A percentile compares a stretch with the other conserved stretches of the same genome.
These are phyloP conservation scores for Violaceomyces palustris DNA, from an alignment of 1,284 basidiomycete genomes.

Conservation along the genomic window DNA sequence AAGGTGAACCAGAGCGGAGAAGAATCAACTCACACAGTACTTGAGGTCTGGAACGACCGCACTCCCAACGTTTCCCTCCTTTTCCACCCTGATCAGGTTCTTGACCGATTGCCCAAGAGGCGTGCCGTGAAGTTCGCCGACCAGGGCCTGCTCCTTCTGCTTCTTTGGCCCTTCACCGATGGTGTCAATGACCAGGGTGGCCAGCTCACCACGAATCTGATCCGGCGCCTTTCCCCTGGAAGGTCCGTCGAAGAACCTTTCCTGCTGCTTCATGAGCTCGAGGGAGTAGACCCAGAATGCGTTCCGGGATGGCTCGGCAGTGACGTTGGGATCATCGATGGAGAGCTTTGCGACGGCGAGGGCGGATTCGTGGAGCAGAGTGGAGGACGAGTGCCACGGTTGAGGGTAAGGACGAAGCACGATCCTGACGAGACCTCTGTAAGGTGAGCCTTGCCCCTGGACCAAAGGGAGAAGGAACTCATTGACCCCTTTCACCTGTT, in stretches of 20 bases:
- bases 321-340: slow-evolving; percentile 5
- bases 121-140: slow-evolving; percentile 55
- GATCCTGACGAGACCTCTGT: slow-evolving; percentile 71
- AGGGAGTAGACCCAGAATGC: slow-evolving; percentile 46
- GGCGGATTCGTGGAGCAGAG: slow-evolving; percentile 72
- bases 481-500: slow-evolving; percentile 54
- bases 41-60: slow-evolving; percentile 77
- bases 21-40: slow-evolving; percentile 62
- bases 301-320: slow-evolving; percentile 14
- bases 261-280: slow-evolving; percentile 72
- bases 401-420: slow-evolving; percentile 76
- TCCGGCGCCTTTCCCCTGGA: slow-evolving; percentile 65
- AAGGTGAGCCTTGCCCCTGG: slow-evolving; percentile 51
- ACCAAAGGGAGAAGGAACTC: slow-evolving; percentile 53
- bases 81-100: slow-evolving; percentile 64
- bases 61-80: slow-evolving; percentile 67
- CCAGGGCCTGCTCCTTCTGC: slow-evolving; percentile 38
- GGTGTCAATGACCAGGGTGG: slow-evolving; percentile 58
- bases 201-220: slow-evolving; percentile 71
- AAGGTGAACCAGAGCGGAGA: neutral
- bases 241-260: slow-evolving; percentile 72
- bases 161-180: slow-evolving; percentile 54
- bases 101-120: slow-evolving; percentile 56
- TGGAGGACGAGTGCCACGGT: slow-evolving; percentile 60
- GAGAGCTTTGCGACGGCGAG: slow-evolving; percentile 66